Base-by-base conservation (phyloP, 2,329 filamentous ascomycete species). In the Lasiodiplodia gonubiensis region DNA sequence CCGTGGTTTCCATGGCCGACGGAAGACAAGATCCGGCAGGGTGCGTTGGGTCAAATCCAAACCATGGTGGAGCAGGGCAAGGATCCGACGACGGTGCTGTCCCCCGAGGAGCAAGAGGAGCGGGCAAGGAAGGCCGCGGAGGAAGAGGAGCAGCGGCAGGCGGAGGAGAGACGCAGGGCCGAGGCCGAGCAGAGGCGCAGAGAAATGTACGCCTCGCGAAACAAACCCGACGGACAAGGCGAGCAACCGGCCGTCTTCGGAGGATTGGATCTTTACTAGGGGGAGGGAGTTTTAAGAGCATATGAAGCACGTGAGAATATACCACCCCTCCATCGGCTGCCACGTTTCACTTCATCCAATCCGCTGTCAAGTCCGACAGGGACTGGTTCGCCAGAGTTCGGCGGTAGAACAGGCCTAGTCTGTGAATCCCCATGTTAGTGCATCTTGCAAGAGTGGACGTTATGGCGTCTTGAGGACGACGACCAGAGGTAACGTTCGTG, bases 1-100 rank as follows among this genome's bases (percentile, higher is more conserved):
- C 11, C 85, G 46, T 96, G 93, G 80, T 85, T 88, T 55, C 92
- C 92, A 0, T 96, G 92, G 92, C 92, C 92, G 0, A 83, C 82
- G 33, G 88, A 92, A 70, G 87, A 90, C 37, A 86, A 88, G 68
- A 92, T 95, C 70, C 86, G 88, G 37, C 81, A 82, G 18, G 92
- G 92, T 42, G 88, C 89, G 1, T 82, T 96, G 51, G 89, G 88
- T 57, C 70, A 75, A 37, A 80, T 84, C 53, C 89, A 93, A 73
- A 79, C 83, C 27, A 83, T 92, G 69, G 71, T 85, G 5, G 88
- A 90, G 72, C 80, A 83, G 65, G 89, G 89, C 8, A 84, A 87
- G 70, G 87, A 91, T 74, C 88, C 88, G 10, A 84, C 70, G 25
- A 72, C 67, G n/a, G 75, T 79, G 63, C 69, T 77, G 35, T 74